Percentiles rank a stretch among this genome's conserved stretches.
These are phyloP conservation scores for Teunomyces panamensis DNA, from an alignment of 805 yeast species.

Conservation along the genomic window DNA sequence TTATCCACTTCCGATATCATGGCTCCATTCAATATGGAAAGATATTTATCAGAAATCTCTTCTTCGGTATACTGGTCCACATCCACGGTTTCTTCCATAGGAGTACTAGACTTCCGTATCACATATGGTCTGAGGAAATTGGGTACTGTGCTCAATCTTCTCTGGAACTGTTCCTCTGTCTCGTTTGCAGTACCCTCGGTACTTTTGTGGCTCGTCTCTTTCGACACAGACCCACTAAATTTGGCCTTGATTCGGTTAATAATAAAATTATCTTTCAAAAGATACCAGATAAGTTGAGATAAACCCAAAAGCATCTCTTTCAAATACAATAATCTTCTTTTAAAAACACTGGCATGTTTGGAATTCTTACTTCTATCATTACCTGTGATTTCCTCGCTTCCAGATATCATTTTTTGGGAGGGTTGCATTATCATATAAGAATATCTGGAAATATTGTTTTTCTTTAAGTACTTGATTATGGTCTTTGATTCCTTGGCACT, in stretches of 20 bases:
- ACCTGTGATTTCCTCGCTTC: conserved; percentile 6
- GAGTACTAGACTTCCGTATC: conserved; percentile 16
- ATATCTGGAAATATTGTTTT: conserved; percentile 19
- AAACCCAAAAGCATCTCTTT: conserved; percentile 18
- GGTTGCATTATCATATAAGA: conserved; percentile 30
- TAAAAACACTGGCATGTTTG: conserved; percentile 14
- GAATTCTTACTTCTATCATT: conserved; percentile 2
- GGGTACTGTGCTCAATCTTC: conserved; percentile 18
- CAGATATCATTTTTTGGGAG: conserved; percentile 20
- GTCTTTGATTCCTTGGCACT: background rate
- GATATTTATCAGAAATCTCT: conserved; percentile 18
- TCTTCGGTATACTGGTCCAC: conserved; percentile 17
- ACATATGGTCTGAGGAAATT: conserved; percentile 24
- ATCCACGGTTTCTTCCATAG: conserved; percentile 2
- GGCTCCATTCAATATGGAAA: conserved; percentile 22
- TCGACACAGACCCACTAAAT: background rate
- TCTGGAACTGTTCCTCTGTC: conserved; percentile 5
- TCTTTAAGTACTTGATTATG: conserved; percentile 3
- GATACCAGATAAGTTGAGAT: conserved; percentile 20
- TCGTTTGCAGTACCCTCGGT: background rate
- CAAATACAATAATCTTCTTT: conserved; percentile 18
- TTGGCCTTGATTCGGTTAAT: background rate
- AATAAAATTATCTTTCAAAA: conserved; percentile 4
- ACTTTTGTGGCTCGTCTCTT: background rate
- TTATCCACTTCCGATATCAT: conserved; percentile 37